Evolutionary conservation across 2,329 filamentous ascomycete species (phyloP).

Genomic region (Neonectria coccinea): DNA sequence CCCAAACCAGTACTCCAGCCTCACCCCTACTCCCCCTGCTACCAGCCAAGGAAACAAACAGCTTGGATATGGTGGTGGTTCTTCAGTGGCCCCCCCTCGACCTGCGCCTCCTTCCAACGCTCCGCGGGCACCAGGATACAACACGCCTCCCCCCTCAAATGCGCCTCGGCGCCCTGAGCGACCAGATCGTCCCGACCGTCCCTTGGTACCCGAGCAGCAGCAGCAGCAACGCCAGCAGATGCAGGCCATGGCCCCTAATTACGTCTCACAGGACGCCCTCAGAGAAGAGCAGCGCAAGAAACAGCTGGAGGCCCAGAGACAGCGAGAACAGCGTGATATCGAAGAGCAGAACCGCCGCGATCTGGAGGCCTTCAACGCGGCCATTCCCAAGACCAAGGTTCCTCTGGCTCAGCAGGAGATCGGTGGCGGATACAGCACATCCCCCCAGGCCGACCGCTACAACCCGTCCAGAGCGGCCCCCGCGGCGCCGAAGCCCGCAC

Average conservation of each 20-base stretch:
- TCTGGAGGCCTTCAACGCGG: conserved; percentile 89
- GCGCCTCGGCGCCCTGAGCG: conserved; percentile 59
- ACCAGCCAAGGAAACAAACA: conserved; percentile 70
- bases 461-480: conserved; percentile 89
- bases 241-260: conserved; percentile 67
- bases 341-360: conserved; percentile 80
- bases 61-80: conserved; percentile 68
- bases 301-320: conserved; percentile 69
- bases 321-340: conserved; percentile 62
- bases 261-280: conserved; percentile 61
- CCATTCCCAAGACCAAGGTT: conserved; percentile 82
- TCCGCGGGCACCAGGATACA: conserved; percentile 60
- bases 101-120: conserved; percentile 63
- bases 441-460: conserved; percentile 74
- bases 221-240: conserved; percentile 69
- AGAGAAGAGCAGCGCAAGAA: conserved; percentile 72
- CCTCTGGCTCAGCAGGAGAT: conserved; percentile 92
- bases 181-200: conserved; percentile 51
- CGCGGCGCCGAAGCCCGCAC: conserved; percentile 75
- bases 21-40: conserved; percentile 75
- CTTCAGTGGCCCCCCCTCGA: conserved; percentile 75
- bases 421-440: conserved; percentile 68
- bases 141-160: conserved; percentile 51
- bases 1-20: conserved; percentile 74
- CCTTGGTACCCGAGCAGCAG: conserved; percentile 51